Conservation (phyloP, 305 asterid genomes). For the Salvia sclarea region DNA sequence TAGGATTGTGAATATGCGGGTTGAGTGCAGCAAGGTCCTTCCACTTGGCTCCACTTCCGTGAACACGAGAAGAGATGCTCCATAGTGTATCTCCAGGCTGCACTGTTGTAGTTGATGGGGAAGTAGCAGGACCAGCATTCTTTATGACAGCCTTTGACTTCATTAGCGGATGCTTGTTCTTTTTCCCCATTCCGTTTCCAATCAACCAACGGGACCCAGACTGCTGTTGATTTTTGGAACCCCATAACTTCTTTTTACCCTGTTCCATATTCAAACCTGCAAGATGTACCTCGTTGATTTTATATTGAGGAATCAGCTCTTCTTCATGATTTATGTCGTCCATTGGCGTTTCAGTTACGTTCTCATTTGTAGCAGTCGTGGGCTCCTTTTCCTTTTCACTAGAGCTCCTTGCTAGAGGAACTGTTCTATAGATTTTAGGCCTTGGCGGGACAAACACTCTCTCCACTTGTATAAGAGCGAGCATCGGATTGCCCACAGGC, state of each 20-base stretch:
- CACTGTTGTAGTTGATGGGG: slow-evolving; percentile 43
- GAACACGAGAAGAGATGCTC: slow-evolving; percentile 78
- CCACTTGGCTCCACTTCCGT: slow-evolving; percentile 61
- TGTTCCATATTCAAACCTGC: slow-evolving; percentile 72
- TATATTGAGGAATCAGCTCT: slow-evolving; percentile 61
- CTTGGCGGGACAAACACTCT: slow-evolving; percentile 76
- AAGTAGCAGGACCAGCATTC: slow-evolving; percentile 41
- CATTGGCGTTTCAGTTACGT: slow-evolving; percentile 36
- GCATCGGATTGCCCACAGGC: slow-evolving; percentile 95
- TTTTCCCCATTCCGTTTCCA: slow-evolving; percentile 99
- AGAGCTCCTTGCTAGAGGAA: slow-evolving; percentile 42
- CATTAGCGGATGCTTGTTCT: slow-evolving; percentile 79
- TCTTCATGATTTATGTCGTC: slow-evolving; percentile 50
- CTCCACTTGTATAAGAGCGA: slow-evolving; percentile 91
- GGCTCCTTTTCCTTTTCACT: slow-evolving; percentile 47
- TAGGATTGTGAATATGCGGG: slow-evolving; percentile 48
- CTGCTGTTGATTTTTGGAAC: slow-evolving; percentile 69
- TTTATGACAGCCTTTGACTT: slow-evolving; percentile 57
- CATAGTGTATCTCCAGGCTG: slow-evolving; percentile 74
- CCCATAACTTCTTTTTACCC: slow-evolving; percentile 79
- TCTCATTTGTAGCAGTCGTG: slow-evolving; percentile 33
- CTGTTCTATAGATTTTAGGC: slow-evolving; percentile 63
- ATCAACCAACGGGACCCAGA: slow-evolving; percentile 96
- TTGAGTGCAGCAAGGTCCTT: slow-evolving; percentile 56
- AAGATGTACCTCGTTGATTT: slow-evolving; percentile 78